Evolutionary conservation across 768 basidiomycete genomes (phyloP).

Genomic region (Amanita pseudoporphyria): DNA sequence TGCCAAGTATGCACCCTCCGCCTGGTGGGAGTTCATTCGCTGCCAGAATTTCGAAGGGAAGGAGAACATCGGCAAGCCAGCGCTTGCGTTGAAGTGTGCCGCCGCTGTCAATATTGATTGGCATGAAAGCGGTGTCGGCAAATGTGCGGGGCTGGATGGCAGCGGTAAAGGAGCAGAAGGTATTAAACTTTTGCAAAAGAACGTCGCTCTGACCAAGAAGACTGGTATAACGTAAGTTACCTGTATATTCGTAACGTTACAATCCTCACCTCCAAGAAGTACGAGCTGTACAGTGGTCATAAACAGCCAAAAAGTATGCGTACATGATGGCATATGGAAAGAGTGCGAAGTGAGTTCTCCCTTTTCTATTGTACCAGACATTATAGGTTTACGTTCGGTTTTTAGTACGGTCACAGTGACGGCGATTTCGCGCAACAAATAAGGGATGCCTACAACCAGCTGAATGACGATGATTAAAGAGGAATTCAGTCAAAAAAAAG

Average conservation of each 20-base stretch:
- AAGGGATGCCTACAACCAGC: constrained; percentile 55
- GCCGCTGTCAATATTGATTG: constrained; percentile 56
- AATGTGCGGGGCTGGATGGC: constrained; percentile 54
- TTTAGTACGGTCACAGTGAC: constrained; percentile 62
- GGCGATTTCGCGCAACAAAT: constrained; percentile 74
- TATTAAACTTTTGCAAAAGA: constrained; percentile 51
- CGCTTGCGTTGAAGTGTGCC: constrained; percentile 60
- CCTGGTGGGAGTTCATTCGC: constrained; percentile 78
- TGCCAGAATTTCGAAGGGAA: constrained; percentile 69
- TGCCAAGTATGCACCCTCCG: constrained; percentile 42
- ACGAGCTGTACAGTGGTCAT: constrained; percentile 88
- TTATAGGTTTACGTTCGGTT: constrained; percentile 9
- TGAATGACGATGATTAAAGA: constrained; percentile 33
- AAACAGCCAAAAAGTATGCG: constrained; percentile 54
- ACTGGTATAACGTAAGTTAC: constrained; percentile 46
- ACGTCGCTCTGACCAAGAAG: constrained; percentile 31
- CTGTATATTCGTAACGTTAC: neutral
- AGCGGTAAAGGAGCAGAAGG: constrained; percentile 59
- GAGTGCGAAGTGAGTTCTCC: constrained; percentile 54
- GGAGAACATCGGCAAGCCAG: constrained; percentile 53
- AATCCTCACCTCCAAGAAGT: constrained; percentile 19
- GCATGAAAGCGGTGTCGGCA: constrained; percentile 44
- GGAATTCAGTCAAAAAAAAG: too few species aligned
- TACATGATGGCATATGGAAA: constrained; percentile 74
- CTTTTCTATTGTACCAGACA: neutral